A percentile compares a stretch with the other conserved stretches of the same genome.
Evolutionary conservation across 2,329 filamentous ascomycete species (phyloP).

Genomic region (Aspergillus novofumigatus): DNA sequence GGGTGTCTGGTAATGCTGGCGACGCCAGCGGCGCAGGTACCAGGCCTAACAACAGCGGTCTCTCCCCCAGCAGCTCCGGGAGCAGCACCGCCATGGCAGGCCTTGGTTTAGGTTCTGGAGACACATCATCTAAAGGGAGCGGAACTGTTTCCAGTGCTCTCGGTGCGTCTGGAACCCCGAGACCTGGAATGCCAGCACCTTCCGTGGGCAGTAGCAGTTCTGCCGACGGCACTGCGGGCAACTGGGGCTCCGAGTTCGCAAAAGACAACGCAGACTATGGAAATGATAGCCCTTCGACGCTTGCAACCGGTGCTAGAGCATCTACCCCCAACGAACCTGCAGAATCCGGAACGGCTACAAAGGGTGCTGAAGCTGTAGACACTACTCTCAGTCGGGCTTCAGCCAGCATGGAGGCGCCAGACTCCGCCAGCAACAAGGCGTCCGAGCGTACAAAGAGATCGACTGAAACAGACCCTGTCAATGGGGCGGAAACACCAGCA

Average conservation of each 20-base stretch:
- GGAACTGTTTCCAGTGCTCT: too few species aligned
- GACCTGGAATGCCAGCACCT: background rate
- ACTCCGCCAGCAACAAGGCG: background rate
- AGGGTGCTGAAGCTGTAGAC: too few species aligned
- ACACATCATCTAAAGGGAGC: too few species aligned
- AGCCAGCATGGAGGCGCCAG: background rate
- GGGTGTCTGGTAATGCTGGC: too few species aligned
- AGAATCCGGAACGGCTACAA: too few species aligned
- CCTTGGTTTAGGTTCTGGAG: too few species aligned
- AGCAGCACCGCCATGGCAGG: too few species aligned
- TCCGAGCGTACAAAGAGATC: background rate
- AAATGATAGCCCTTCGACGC: too few species aligned
- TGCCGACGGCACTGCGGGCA: background rate
- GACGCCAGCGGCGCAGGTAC: too few species aligned
- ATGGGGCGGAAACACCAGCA: background rate
- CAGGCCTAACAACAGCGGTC: too few species aligned
- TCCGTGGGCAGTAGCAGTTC: background rate
- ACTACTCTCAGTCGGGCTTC: background rate
- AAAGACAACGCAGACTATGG: background rate
- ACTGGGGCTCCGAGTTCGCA: background rate
- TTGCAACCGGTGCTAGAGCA: too few species aligned
- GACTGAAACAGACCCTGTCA: background rate
- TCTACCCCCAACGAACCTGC: background rate
- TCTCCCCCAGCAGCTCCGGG: too few species aligned
- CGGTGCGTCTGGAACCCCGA: background rate